Evolutionary conservation across 2,329 filamentous ascomycete genomes (phyloP), one percentile per base, ranked within the genome.

Genomic region (Xylariaceae sp.): DNA sequence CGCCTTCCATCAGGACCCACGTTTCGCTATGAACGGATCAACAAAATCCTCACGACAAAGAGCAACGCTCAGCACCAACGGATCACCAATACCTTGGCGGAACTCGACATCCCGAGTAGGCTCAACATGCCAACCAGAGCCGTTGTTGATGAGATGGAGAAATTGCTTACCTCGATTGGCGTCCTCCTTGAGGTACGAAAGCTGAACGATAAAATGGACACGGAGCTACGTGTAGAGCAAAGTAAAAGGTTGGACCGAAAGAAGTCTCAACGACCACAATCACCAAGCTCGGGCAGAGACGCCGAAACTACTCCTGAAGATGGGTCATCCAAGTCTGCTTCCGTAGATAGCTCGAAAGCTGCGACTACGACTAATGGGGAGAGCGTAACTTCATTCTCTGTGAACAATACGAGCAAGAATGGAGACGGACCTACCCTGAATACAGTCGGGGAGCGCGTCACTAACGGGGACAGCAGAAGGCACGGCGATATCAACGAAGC

Each of bases 21-120:
- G 13, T 97, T 97, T 79, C 88, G 92, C 12, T 90, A 90, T 26
- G 88, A 92, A 63, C 86, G 84, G 68, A 82, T 92, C 54, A 85
- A 86, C 62, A 91, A 91, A 70, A 81, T 89, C 21, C 86, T 90
- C 52, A 84, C 85, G 36, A 87, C 87, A 59, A 92, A 92, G 73
- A 87, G 82, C 15, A 83, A 86, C 50, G 82, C 87, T 56, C 88
- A 92, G 67, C 88, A 89, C 61, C 72, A 83, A 56, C 87, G 88
- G 59, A 91, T 94, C 59, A 83, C 79, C 13, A 86, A 86, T 51
- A 84, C 85, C 4, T 80, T 94, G 21, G 78, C 77, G 40, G 86
- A 91, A 69, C 75, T 92, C 6, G 85, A 88, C 40, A 81, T 94
- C 40, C 82, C 86, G 1, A 77, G 80, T 7, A 77, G 87, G 42